A percentile compares a stretch with the other conserved stretches of the same genome.
phyloP scores from a whole-genome alignment of 148 eudicot species.

The Persicaria tinctoria region DNA sequence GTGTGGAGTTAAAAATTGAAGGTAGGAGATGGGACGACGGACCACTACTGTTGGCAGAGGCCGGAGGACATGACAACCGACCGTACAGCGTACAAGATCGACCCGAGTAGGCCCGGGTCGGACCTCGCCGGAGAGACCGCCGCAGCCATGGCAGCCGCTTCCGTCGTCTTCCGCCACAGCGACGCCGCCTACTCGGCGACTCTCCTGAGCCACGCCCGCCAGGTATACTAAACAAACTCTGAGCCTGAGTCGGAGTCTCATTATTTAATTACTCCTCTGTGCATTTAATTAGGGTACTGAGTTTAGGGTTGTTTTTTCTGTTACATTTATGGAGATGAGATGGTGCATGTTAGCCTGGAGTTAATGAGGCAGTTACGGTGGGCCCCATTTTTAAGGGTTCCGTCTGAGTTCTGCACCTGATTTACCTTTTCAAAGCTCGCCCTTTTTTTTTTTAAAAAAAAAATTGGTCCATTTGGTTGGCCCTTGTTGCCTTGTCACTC shows the following conservation, averaged over 20 bases:
- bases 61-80: slow-evolving; percentile 98
- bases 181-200: slow-evolving; percentile 52
- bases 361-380: slow-evolving; percentile 10
- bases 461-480: neutral
- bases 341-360: slow-evolving; percentile 1
- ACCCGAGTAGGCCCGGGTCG: slow-evolving; percentile 79
- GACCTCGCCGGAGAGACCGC: slow-evolving; percentile 97
- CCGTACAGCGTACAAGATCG: slow-evolving; percentile 72
- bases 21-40: slow-evolving; percentile 97
- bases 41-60: slow-evolving; percentile 98
- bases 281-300: neutral
- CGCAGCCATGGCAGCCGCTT: slow-evolving; percentile 90
- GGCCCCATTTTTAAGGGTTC: neutral
- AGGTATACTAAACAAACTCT: slow-evolving; percentile 31
- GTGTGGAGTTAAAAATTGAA: slow-evolving; percentile 13
- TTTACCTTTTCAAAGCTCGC: neutral
- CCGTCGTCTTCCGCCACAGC: slow-evolving; percentile 61
- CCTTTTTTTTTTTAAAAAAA: too few species aligned
- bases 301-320: neutral
- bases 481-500: neutral
- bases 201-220: slow-evolving; percentile 79
- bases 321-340: neutral
- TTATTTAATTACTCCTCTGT: neutral
- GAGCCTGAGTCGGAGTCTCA: neutral
- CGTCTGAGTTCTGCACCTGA: neutral